phyloP scores from a whole-genome alignment of 805 yeast genomes.

The Millerozyma miso region DNA sequence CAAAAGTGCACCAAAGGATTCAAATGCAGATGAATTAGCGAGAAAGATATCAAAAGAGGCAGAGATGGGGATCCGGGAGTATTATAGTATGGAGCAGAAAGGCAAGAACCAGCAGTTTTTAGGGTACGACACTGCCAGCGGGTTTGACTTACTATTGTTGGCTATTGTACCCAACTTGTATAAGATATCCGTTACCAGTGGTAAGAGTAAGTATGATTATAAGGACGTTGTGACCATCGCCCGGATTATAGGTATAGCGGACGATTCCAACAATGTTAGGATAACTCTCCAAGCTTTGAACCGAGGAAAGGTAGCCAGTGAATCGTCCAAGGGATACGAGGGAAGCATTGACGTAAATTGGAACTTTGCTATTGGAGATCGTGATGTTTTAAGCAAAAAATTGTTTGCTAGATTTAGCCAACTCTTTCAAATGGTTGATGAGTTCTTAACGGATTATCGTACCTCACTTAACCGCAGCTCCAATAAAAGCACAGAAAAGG shows the following conservation, averaged over 20 bases:
- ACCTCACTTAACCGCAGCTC: conserved; percentile 21
- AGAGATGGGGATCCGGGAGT: conserved; percentile 24
- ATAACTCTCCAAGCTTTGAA: conserved; percentile 48
- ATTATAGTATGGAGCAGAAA: conserved; percentile 13
- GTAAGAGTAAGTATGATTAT: background rate
- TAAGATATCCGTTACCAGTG: conserved; percentile 20
- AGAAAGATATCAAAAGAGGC: conserved; percentile 27
- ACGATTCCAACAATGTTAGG: conserved; percentile 39
- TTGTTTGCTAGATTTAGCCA: conserved; percentile 15
- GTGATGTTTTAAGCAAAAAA: conserved; percentile 13
- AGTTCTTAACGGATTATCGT: conserved; percentile 35
- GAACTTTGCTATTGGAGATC: conserved; percentile 14
- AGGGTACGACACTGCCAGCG: conserved; percentile 9
- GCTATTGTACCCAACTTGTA: conserved; percentile 32
- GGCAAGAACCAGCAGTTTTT: background rate
- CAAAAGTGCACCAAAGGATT: conserved; percentile 12
- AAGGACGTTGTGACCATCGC: conserved; percentile 39
- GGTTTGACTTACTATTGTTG: conserved; percentile 35
- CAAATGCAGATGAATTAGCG: conserved; percentile 10
- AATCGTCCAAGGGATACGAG: conserved; percentile 18
- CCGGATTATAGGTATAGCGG: conserved; percentile 44
- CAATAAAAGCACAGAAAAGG: conserved; percentile 13
- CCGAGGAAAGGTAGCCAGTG: conserved; percentile 29
- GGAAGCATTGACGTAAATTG: conserved; percentile 23
- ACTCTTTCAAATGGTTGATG: conserved; percentile 35